phyloP scores from a whole-genome alignment of 345 rosid species.

The Ceriops decandra region DNA sequence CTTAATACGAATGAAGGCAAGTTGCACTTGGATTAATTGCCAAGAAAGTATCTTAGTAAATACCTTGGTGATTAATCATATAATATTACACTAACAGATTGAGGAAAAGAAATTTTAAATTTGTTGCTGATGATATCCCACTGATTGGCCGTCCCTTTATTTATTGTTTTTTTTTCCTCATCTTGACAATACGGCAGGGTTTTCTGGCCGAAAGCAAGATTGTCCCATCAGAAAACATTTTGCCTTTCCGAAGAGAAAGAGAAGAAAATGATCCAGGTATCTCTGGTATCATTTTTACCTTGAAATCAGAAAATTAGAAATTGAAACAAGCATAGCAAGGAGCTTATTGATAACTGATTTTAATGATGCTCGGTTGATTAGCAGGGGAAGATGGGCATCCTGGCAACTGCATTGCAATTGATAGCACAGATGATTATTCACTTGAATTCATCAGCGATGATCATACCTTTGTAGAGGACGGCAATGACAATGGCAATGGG shows the following conservation, averaged over 20 bases:
- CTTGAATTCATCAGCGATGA: conserved; percentile 51
- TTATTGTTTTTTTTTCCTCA: too few relatives aligned
- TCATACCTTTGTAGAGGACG: conserved; percentile 29
- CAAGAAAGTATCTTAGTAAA: too few relatives aligned
- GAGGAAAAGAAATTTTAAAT: too few relatives aligned
- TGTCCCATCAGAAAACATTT: conserved; percentile 61
- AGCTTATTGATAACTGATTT: neutral
- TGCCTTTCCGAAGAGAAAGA: conserved; percentile 43
- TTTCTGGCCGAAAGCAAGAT: conserved; percentile 57
- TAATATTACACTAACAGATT: too few relatives aligned
- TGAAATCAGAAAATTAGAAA: neutral
- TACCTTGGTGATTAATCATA: too few relatives aligned
- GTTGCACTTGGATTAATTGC: too few relatives aligned
- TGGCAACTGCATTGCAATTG: conserved; percentile 34
- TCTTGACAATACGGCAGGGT: conserved; percentile 19
- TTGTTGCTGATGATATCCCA: neutral
- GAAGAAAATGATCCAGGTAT: conserved; percentile 46
- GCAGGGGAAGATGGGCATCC: conserved; percentile 35
- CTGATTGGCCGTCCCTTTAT: too few relatives aligned
- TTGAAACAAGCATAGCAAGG: neutral
- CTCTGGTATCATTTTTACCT: neutral
- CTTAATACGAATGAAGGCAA: too few relatives aligned
- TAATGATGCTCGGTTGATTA: neutral
- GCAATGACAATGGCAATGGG: conserved; percentile 22
- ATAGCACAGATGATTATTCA: conserved; percentile 45